phyloP scores from a whole-genome alignment of 2,329 filamentous ascomycete species.

The Cladobotryum mycophilum region DNA sequence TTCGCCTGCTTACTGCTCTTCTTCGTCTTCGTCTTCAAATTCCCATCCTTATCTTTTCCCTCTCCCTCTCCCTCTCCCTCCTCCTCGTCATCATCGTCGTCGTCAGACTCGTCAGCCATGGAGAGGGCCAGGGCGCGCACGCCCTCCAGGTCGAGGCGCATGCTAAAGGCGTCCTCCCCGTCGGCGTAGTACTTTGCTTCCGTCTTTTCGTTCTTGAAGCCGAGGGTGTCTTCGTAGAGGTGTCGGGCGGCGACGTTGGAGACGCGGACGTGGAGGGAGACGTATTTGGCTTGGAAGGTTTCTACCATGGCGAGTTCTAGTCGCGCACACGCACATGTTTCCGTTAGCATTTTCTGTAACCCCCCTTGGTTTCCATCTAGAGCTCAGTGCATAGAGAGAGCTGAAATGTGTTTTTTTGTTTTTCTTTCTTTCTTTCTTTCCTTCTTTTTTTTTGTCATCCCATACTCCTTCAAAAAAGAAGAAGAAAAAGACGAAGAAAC shows the following conservation, averaged over 20 bases:
- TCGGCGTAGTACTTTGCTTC: constrained; percentile 94
- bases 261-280: constrained; percentile 91
- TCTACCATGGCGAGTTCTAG: constrained; percentile 94
- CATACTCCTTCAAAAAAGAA: no score
- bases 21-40: constrained; percentile 34
- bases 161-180: constrained; percentile 90
- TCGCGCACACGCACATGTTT: not conserved
- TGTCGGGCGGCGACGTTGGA: constrained; percentile 88
- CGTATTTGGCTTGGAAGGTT: constrained; percentile 83
- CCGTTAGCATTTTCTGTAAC: not conserved
- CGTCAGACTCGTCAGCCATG: constrained; percentile 24
- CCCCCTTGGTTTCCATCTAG: not conserved
- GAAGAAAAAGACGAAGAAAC: not conserved
- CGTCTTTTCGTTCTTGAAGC: constrained; percentile 80
- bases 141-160: constrained; percentile 76
- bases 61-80: not conserved
- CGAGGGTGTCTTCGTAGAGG: constrained; percentile 86
- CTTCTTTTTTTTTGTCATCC: no score
- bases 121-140: constrained; percentile 45
- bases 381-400: not conserved
- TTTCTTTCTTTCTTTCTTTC: no score
- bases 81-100: constrained; percentile 37
- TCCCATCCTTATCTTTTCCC: constrained; percentile 23
- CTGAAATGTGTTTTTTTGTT: no score
- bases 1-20: constrained; percentile 30